Conservation (phyloP, 164 flowering plant species). For the Vitis labrusca region DNA sequence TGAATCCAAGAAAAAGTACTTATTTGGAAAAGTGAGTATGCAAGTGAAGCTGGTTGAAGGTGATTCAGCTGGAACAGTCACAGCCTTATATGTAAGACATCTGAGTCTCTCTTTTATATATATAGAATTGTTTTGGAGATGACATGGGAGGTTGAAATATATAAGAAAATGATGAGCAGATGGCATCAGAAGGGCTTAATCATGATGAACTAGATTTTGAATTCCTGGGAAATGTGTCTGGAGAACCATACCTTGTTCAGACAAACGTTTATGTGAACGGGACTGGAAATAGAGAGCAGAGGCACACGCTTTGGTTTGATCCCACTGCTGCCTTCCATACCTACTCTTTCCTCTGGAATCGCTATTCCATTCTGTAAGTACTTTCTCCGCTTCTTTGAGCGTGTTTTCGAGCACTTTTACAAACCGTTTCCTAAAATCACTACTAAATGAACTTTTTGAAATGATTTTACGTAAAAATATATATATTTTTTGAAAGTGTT, state of each 20-base stretch:
- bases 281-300: slow-evolving; percentile 41
- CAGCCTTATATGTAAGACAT: slow-evolving; percentile 42
- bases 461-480: too few species aligned
- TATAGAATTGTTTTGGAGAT: too few species aligned
- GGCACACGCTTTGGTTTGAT: slow-evolving; percentile 47
- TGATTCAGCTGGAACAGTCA: slow-evolving; percentile 50
- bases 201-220: slow-evolving; percentile 50
- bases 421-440: too few species aligned
- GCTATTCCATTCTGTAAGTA: slow-evolving; percentile 27
- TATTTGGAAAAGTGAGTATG: slow-evolving; percentile 38
- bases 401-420: too few species aligned
- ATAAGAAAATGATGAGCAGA: slow-evolving; percentile 7
- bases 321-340: slow-evolving; percentile 41
- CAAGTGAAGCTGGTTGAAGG: slow-evolving; percentile 43
- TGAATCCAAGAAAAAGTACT: slow-evolving; percentile 35
- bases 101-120: background rate
- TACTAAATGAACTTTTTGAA: too few species aligned
- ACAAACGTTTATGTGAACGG: slow-evolving; percentile 48
- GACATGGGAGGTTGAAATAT: too few species aligned
- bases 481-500: too few species aligned
- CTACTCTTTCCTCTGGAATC: slow-evolving; percentile 43
- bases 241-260: slow-evolving; percentile 50
- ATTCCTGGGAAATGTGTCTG: slow-evolving; percentile 41
- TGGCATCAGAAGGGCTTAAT: slow-evolving; percentile 40
- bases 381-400: too few species aligned